phyloP scores from a whole-genome alignment of 2,329 filamentous ascomycete genomes.

The Trichophyton rubrum region DNA sequence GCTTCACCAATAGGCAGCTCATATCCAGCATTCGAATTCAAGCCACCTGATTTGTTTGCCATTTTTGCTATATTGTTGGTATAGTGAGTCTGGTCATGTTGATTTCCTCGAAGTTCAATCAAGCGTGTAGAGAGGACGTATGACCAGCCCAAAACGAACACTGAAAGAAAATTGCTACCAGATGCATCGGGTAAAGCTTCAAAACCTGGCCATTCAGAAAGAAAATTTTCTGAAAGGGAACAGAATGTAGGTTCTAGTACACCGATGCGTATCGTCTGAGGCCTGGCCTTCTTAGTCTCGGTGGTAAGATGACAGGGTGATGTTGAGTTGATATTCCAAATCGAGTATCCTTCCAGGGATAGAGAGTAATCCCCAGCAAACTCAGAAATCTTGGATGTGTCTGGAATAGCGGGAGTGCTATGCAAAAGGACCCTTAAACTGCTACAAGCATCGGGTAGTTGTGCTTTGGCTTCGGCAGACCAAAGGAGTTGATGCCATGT shows the following conservation, averaged over 20 bases:
- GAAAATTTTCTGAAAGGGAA: background rate
- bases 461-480: background rate
- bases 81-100: background rate
- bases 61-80: background rate
- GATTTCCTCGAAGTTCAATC: conserved; percentile 6
- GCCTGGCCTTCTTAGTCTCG: background rate
- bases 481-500: conserved; percentile 8
- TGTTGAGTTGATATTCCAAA: background rate
- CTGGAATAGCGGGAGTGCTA: conserved; percentile 8
- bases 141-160: conserved; percentile 10
- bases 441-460: conserved; percentile 7
- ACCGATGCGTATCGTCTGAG: background rate
- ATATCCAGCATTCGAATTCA: background rate
- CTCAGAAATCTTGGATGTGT: conserved; percentile 7
- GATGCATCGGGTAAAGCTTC: background rate
- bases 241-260: background rate
- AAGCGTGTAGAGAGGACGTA: conserved; percentile 8
- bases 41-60: background rate
- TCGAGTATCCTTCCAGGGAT: background rate
- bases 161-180: conserved; percentile 8
- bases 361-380: background rate
- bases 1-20: conserved; percentile 6
- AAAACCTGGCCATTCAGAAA: background rate
- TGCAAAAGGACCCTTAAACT: conserved; percentile 6
- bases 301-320: background rate